Evolutionary conservation across 1,139 yeast genomes (phyloP).

Genomic region (Trichomonascaceae sp.): DNA sequence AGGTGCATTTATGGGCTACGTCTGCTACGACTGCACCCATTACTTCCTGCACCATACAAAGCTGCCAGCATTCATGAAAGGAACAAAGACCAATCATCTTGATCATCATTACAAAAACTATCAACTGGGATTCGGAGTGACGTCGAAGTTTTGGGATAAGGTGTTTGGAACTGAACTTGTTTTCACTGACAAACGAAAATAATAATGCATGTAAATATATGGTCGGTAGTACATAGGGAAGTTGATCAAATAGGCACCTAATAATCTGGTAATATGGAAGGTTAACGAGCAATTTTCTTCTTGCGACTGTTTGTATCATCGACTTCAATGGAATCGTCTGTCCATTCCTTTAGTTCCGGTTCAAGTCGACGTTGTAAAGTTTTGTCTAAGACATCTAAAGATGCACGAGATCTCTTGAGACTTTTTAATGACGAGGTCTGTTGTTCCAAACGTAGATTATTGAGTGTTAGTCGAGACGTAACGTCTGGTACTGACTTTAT

Average conservation of each 20-base stretch:
- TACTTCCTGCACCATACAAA: conserved; percentile 80
- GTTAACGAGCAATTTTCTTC: neutral
- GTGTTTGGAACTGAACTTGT: conserved; percentile 68
- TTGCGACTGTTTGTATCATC: neutral
- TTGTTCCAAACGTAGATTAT: neutral
- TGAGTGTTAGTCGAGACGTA: neutral
- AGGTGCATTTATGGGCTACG: conserved; percentile 92
- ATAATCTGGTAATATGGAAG: neutral
- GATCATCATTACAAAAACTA: conserved; percentile 97
- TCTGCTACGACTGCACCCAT: conserved; percentile 85
- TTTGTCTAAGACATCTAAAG: neutral
- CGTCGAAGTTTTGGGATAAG: conserved; percentile 87
- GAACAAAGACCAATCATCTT: conserved; percentile 79
- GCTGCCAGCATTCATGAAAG: conserved; percentile 70
- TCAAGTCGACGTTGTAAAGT: neutral
- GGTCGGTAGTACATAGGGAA: neutral
- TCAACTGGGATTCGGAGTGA: conserved; percentile 94
- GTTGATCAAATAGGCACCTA: neutral
- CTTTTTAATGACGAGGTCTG: neutral
- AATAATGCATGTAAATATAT: neutral
- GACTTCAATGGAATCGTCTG: neutral
- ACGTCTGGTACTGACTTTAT: neutral
- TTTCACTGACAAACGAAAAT: conserved; percentile 21
- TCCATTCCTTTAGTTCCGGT: neutral
- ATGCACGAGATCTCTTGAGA: neutral